Conservation (phyloP, 2,329 filamentous ascomycete genomes). For the Thermoascus crustaceus region DNA sequence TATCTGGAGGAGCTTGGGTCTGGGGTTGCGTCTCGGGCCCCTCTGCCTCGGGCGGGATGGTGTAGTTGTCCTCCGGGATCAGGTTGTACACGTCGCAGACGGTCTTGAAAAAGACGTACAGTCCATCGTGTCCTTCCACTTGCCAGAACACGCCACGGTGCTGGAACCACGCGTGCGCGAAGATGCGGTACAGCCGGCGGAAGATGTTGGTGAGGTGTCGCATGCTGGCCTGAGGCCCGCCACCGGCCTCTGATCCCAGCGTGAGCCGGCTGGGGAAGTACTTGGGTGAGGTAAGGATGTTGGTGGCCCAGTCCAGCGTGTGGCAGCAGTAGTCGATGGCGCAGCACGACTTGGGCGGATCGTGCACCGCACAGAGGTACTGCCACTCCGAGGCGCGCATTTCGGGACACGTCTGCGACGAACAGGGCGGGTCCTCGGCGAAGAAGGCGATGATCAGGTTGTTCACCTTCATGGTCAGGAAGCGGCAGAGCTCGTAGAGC, state of each 20-base stretch:
- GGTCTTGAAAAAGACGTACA: slow-evolving; percentile 95
- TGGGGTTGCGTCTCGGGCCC: slow-evolving; percentile 54
- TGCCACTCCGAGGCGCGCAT: slow-evolving; percentile 99
- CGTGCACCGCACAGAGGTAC: slow-evolving; percentile 95
- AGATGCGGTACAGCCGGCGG: slow-evolving; percentile 86
- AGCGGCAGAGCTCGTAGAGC: slow-evolving; percentile 96
- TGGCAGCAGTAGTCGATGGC: slow-evolving; percentile 99
- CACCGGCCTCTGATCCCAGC: slow-evolving; percentile 41
- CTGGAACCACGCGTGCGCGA: slow-evolving; percentile 98
- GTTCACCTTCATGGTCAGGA: slow-evolving; percentile 92
- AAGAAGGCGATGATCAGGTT: slow-evolving; percentile 86
- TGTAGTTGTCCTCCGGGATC: slow-evolving; percentile 90
- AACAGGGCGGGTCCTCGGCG: slow-evolving; percentile 83
- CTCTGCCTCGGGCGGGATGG: slow-evolving; percentile 86
- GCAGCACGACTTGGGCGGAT: slow-evolving; percentile 92
- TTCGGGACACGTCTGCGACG: slow-evolving; percentile 80
- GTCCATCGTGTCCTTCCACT: slow-evolving; percentile 78
- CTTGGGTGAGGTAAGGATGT: slow-evolving; percentile 87
- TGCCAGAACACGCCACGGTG: slow-evolving; percentile 93
- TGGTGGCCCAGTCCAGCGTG: slow-evolving; percentile 95
- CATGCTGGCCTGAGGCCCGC: slow-evolving; percentile 37
- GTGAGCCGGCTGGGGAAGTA: slow-evolving; percentile 83
- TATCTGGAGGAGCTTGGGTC: slow-evolving; percentile 13
- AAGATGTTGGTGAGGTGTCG: slow-evolving; percentile 88
- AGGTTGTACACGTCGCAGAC: slow-evolving; percentile 89